Evolutionary conservation across 495 filamentous ascomycete species (phyloP).

Genomic region (Penicillium simplicissimum): DNA sequence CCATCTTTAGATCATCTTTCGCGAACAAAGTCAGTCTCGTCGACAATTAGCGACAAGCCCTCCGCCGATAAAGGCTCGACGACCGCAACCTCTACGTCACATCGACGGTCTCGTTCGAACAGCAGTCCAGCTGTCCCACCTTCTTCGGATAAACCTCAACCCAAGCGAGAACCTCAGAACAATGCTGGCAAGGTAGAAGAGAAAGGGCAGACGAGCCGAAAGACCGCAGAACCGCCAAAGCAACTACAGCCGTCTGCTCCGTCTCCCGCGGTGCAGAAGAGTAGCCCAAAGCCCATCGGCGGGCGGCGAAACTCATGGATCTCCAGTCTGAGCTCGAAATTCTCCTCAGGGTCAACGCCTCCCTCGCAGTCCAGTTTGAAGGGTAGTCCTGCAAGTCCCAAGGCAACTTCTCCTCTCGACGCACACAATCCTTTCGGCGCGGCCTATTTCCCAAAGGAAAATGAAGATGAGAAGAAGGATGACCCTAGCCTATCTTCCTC

Average conservation of each 20-base stretch:
- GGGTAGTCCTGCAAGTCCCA: conserved; percentile 41
- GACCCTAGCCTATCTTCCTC: conserved; percentile 64
- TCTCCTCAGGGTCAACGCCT: conserved; percentile 67
- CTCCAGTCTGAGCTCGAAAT: conserved; percentile 87
- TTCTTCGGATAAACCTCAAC: conserved; percentile 16
- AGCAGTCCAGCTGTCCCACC: conserved; percentile 26
- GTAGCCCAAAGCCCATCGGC: conserved; percentile 40
- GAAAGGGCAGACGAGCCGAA: conserved; percentile 22
- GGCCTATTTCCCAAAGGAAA: conserved; percentile 59
- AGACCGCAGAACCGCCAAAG: conserved; percentile 20
- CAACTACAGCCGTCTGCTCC: conserved; percentile 29
- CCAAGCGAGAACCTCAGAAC: conserved; percentile 19
- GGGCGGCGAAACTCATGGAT: conserved; percentile 83
- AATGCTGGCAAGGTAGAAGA: conserved; percentile 24
- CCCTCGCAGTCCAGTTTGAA: conserved; percentile 48
- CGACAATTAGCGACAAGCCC: conserved; percentile 32
- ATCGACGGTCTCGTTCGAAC: conserved; percentile 28
- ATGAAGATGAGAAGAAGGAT: conserved; percentile 52
- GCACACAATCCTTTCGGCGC: conserved; percentile 49
- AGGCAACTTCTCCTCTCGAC: conserved; percentile 47
- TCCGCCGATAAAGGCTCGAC: conserved; percentile 23
- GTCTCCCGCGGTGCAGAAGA: conserved; percentile 32
- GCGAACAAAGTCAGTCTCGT: conserved; percentile 43
- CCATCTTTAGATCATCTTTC: conserved; percentile 35
- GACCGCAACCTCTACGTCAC: conserved; percentile 19